phyloP scores from a whole-genome alignment of 345 rosid genomes.

The Cardiospermum halicacabum region DNA sequence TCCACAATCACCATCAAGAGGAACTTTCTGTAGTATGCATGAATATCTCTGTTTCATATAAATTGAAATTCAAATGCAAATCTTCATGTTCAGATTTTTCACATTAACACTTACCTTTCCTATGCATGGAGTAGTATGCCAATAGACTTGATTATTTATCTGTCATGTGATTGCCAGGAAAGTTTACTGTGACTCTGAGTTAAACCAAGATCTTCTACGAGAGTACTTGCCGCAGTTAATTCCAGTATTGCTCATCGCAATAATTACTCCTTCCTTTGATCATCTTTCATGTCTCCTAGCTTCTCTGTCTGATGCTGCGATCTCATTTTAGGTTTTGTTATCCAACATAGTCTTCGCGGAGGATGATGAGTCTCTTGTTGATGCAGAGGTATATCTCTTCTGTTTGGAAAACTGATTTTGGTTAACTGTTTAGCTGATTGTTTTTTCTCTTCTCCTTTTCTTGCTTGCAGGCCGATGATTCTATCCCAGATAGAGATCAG shows the following conservation, averaged over 20 bases:
- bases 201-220: constrained; percentile 68
- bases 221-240: constrained; percentile 79
- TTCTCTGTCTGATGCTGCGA: not conserved
- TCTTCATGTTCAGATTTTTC: not conserved
- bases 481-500: constrained; percentile 98
- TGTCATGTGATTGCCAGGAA: constrained; percentile 57
- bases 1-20: too few species aligned
- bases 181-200: constrained; percentile 78
- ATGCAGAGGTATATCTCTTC: constrained; percentile 61
- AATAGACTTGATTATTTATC: constrained; percentile 3
- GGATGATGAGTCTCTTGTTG: constrained; percentile 84
- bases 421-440: not conserved
- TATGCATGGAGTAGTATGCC: not conserved
- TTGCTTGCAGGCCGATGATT: constrained; percentile 80
- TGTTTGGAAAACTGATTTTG: not conserved
- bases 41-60: not conserved
- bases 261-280: constrained; percentile 5
- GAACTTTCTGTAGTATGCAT: not conserved
- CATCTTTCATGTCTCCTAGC: not conserved
- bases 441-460: constrained; percentile 13
- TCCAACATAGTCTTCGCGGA: constrained; percentile 95
- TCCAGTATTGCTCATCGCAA: constrained; percentile 43
- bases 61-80: not conserved
- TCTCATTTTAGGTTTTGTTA: constrained; percentile 31
- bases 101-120: not conserved